Base-by-base conservation (phyloP, 176 grass and related monocot genomes). In the Cenchrus purpureus region DNA sequence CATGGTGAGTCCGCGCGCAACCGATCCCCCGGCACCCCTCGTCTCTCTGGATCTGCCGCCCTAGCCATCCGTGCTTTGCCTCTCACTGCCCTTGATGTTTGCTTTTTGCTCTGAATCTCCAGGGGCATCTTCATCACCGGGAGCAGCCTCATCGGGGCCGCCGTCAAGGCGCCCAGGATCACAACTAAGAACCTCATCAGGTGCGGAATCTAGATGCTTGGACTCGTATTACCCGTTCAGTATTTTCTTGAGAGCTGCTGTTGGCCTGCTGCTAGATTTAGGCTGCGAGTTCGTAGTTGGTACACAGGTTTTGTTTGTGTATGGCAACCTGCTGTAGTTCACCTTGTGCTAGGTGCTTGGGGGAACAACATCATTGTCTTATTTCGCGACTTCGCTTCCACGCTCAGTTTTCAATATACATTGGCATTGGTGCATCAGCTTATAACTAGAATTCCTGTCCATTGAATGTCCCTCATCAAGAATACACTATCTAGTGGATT, bases 111-210 rank as follows among this genome's bases (percentile, higher is more conserved):
- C 49, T 67, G 44, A 15, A 12, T 72, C 31, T 86, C 13, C 75
- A 99, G 97, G 94, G 97, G 94, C 67, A 99, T 99, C 82, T 99
- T 96, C 86, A 99, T 99, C 45, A 99, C 97, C 16, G 97, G 94
- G 76, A 99, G 94, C 79, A 99, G 97, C 70, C 89, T 96, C 86
- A 99, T 99, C 79, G 97, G 94, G 15, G 97, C 97, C 20, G 86
- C 97, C 52, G 96, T 99, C 85, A 99, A 94, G 85, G 94, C 94
- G 64, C 97, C 97, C 37, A 95, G 97, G 86, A 99, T 99, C 80
- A 99, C 97, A 62, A 96, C 94, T 64, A 99, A 99, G 84, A 99
- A 96, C 85, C 97, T 96, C 64, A 99, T 99, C 67, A 99, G 97
- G 97, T 99, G 32, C 45, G 43, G 61, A 82, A 37, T 71, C 34